phyloP scores from a whole-genome alignment of 345 rosid genomes.

The Salix suchowensis region DNA sequence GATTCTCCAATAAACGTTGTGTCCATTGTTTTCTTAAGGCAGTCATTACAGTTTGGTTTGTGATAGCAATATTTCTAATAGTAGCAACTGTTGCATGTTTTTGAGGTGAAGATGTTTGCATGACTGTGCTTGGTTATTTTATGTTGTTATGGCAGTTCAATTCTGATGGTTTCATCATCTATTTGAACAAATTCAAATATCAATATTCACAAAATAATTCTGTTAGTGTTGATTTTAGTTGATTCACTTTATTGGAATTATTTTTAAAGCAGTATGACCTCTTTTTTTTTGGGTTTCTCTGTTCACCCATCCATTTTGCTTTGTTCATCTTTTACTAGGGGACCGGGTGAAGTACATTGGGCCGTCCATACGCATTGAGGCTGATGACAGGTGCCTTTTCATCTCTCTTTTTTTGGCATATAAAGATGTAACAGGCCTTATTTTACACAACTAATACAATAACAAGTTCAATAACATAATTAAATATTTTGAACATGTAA shows the following conservation, averaged over 20 bases:
- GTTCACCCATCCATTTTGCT: not conserved
- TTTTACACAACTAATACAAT: not conserved
- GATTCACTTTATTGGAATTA: not conserved
- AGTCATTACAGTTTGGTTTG: not conserved
- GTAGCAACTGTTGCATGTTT: not conserved
- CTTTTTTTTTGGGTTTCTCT: not conserved
- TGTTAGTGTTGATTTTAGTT: not conserved
- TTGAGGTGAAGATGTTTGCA: not conserved
- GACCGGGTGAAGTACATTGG: slow-evolving; percentile 90
- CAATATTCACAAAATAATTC: not conserved
- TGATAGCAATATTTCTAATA: not conserved
- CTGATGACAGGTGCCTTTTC: slow-evolving; percentile 56
- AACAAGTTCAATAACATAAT: not conserved
- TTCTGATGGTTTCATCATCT: not conserved
- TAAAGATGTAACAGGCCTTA: not conserved
- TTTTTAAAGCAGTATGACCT: not conserved
- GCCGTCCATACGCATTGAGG: slow-evolving; percentile 42
- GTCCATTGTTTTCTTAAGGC: not conserved
- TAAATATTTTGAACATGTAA: not conserved
- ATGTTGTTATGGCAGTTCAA: not conserved
- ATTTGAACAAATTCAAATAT: not conserved
- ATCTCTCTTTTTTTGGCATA: not conserved
- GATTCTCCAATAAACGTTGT: not conserved
- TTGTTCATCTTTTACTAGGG: slow-evolving; percentile 40
- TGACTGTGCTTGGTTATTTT: not conserved